phyloP scores from a whole-genome alignment of 805 yeast species.

The Spathaspora arborariae region DNA sequence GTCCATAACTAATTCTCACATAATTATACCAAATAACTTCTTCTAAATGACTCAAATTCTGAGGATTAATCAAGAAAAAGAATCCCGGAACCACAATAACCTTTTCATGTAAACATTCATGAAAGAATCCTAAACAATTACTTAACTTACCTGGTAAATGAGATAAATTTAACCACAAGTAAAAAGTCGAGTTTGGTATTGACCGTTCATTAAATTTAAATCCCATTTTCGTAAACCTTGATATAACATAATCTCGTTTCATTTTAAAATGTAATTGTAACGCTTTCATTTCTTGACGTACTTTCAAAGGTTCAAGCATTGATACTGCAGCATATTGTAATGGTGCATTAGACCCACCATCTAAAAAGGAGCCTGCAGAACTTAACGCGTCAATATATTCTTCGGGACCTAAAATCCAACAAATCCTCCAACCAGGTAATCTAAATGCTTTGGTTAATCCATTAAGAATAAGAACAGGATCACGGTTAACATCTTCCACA shows the following conservation, averaged over 20 bases:
- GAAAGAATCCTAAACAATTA: conserved; percentile 60
- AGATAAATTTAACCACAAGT: conserved; percentile 54
- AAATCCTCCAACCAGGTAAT: conserved; percentile 62
- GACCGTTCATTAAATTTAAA: conserved; percentile 41
- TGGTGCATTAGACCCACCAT: conserved; percentile 60
- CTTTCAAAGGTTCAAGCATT: conserved; percentile 48
- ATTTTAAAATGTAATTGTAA: conserved; percentile 52
- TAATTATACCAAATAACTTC: conserved; percentile 59
- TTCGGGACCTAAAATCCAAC: conserved; percentile 63
- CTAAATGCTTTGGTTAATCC: conserved; percentile 61
- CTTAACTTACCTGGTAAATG: conserved; percentile 54
- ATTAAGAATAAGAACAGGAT: conserved; percentile 57
- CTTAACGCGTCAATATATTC: conserved; percentile 52
- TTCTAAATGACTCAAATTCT: conserved; percentile 41
- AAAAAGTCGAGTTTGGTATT: conserved; percentile 56
- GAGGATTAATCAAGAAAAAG: conserved; percentile 58
- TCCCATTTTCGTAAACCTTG: conserved; percentile 50
- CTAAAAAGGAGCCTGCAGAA: conserved; percentile 57
- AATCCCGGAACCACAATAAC: conserved; percentile 62
- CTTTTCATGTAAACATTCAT: conserved; percentile 56
- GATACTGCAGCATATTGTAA: conserved; percentile 59
- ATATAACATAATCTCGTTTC: conserved; percentile 54
- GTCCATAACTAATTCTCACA: conserved; percentile 58
- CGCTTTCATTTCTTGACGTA: conserved; percentile 52
- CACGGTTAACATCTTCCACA: conserved; percentile 52